phyloP scores from a whole-genome alignment of 2,329 filamentous ascomycete genomes.

The Neospermospora avenae region DNA sequence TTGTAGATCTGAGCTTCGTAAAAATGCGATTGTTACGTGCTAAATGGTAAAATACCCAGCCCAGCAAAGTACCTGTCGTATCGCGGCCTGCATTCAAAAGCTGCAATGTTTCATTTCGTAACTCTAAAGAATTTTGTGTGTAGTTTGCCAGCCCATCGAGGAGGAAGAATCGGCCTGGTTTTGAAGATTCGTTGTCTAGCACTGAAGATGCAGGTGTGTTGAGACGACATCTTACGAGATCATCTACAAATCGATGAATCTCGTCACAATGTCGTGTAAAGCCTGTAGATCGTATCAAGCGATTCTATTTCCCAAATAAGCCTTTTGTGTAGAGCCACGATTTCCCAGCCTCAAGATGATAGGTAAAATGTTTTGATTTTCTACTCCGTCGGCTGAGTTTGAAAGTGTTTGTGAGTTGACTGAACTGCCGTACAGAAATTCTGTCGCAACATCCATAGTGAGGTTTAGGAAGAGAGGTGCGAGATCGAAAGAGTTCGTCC shows the following conservation, averaged over 20 bases:
- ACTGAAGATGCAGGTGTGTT: slow-evolving; percentile 6
- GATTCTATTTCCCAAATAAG: slow-evolving; percentile 13
- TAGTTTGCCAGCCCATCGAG: slow-evolving; percentile 46
- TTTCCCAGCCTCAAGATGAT: slow-evolving; percentile 18
- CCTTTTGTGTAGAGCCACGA: slow-evolving; percentile 20
- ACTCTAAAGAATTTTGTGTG: slow-evolving; percentile 41
- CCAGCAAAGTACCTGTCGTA: slow-evolving; percentile 51
- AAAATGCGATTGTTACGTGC: slow-evolving; percentile 44
- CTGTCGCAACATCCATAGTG: slow-evolving; percentile 36
- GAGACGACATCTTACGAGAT: slow-evolving; percentile 17
- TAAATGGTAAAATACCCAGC: slow-evolving; percentile 46
- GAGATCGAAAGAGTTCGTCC: slow-evolving; percentile 49
- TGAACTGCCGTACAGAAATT: slow-evolving; percentile 52
- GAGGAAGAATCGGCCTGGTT: slow-evolving; percentile 41
- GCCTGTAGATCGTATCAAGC: too few species aligned
- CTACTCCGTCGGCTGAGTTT: background rate
- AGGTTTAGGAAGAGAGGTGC: slow-evolving; percentile 55
- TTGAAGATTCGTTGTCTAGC: slow-evolving; percentile 43
- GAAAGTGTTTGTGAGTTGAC: slow-evolving; percentile 22
- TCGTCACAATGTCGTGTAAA: slow-evolving; percentile 13
- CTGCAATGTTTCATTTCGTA: slow-evolving; percentile 49
- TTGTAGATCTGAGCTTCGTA: slow-evolving; percentile 35
- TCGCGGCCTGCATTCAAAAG: slow-evolving; percentile 57
- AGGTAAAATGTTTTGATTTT: slow-evolving; percentile 14
- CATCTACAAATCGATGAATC: slow-evolving; percentile 25